Evolutionary conservation across 2,329 filamentous ascomycete species (phyloP), one percentile per base, ranked within the genome.

Genomic region (Blastomyces parvus): DNA sequence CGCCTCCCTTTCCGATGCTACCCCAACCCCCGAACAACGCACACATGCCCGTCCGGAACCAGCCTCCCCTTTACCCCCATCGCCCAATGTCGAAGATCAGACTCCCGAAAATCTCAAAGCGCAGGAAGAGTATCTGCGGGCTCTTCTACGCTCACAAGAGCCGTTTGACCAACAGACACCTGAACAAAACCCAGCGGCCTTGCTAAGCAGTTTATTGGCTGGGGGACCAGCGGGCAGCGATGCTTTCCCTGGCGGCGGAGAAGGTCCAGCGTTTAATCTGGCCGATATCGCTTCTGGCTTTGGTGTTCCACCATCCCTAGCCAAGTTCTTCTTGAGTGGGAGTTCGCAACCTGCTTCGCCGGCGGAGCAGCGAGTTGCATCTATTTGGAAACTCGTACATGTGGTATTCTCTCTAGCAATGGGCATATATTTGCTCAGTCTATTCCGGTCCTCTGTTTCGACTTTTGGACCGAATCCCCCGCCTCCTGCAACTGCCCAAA

Each of bases 371-470:
- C 72, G 73, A 61, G 69, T 70, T 14, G 66, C 71, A 44, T 70
- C 67, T 53, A 66, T 83, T 11, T 87, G 84, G 85, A 81, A 83
- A 61, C 72, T 84, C 27, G 70, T 86, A 11, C 85, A 87, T 69
- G 79, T 81, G 5, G 56, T 86, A 19, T 85, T 86, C 70, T 80
- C 84, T 3, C 70, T 86, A n/a, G 69, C 73, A 1, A 75, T 86
- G 27, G 84, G 82, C 0, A 67, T 82, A 50, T 88, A 87, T 71
- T 77, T 79, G 46, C 66, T 79, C 0, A 70, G 76, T 36, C 64
- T 74, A 19, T 68, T 79, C 48, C 68, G 72, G 36, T 65, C 70
- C 42, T 75, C 78, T 19, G 72, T 77, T 57, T 53, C 42, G 40
- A 65, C 64, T 11, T 66, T 66, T 44, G 66, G 66, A 33, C 42